A percentile compares a stretch with the other conserved stretches of the same genome.
Evolutionary conservation across 768 basidiomycete genomes (phyloP).

Genomic region (Galerina marginata): DNA sequence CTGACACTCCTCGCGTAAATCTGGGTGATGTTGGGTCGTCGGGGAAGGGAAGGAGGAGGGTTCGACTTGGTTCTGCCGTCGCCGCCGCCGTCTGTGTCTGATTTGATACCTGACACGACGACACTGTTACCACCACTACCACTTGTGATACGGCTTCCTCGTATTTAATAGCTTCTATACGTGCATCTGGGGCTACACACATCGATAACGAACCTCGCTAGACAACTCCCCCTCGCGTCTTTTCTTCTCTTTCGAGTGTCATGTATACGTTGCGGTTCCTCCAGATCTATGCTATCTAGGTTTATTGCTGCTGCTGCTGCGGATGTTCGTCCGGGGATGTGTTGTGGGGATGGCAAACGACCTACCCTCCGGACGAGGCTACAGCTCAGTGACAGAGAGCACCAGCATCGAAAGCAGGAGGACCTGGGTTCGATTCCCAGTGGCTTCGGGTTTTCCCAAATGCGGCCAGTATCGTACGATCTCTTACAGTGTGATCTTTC

Average conservation of each 20-base stretch:
- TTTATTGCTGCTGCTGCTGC: conserved; percentile 47
- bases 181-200: not conserved
- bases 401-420: conserved; percentile 7
- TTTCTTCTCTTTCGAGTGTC: conserved; percentile 17
- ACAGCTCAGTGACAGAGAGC: too few relatives aligned
- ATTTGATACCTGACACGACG: too few relatives aligned
- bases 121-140: too few relatives aligned
- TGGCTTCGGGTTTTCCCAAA: conserved; percentile 1
- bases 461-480: not conserved
- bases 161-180: too few relatives aligned
- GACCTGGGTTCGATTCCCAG: conserved; percentile 11
- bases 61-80: not conserved
- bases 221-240: not conserved
- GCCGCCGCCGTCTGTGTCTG: not conserved
- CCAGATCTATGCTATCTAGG: conserved; percentile 47
- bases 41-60: not conserved
- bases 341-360: too few relatives aligned
- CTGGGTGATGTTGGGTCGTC: too few relatives aligned
- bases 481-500: too few relatives aligned
- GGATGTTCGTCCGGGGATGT: conserved; percentile 20
- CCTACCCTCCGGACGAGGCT: too few relatives aligned
- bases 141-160: not conserved
- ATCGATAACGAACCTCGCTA: not conserved
- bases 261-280: conserved; percentile 35
- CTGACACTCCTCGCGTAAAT: too few relatives aligned